A percentile compares a stretch with the other conserved stretches of the same genome.
Evolutionary conservation across 108 stramenopile species (phyloP).

Genomic region (Fragilaria crotonensis): DNA sequence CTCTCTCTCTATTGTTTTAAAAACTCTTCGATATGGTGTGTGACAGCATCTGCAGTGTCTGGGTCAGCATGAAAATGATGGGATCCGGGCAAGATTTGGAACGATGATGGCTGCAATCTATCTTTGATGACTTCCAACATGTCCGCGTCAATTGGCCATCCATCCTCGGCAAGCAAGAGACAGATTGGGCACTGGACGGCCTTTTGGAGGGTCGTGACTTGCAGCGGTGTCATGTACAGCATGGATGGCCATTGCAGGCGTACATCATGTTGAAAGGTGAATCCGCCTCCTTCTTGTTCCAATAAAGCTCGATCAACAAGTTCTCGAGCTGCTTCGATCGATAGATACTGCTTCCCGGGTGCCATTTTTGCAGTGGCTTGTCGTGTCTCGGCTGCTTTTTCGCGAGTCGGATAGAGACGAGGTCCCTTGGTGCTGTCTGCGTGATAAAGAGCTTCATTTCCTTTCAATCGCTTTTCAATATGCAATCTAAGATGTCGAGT

Average conservation of each 20-base stretch:
- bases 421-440: slow-evolving; percentile 8
- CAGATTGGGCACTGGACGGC: slow-evolving; percentile 43
- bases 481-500: slow-evolving; percentile 39
- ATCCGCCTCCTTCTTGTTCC: too few species aligned
- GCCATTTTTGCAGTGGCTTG: slow-evolving; percentile 47
- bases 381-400: slow-evolving; percentile 41
- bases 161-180: slow-evolving; percentile 58
- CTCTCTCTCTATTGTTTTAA: not conserved
- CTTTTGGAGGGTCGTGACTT: slow-evolving; percentile 46
- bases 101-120: slow-evolving; percentile 31
- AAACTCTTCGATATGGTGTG: slow-evolving; percentile 9
- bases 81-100: slow-evolving; percentile 46
- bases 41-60: slow-evolving; percentile 44
- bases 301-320: slow-evolving; percentile 68
- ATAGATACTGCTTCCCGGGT: slow-evolving; percentile 76
- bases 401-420: slow-evolving; percentile 37
- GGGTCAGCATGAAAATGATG: slow-evolving; percentile 87
- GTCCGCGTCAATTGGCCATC: slow-evolving; percentile 54
- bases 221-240: slow-evolving; percentile 59
- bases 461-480: slow-evolving; percentile 18
- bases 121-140: slow-evolving; percentile 17
- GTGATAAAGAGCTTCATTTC: slow-evolving; percentile 31
- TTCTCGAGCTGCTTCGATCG: slow-evolving; percentile 49
- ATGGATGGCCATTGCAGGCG: slow-evolving; percentile 70
- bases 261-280: slow-evolving; percentile 75